phyloP scores from a whole-genome alignment of 345 rosid genomes.

The Abelmoschus esculentus region DNA sequence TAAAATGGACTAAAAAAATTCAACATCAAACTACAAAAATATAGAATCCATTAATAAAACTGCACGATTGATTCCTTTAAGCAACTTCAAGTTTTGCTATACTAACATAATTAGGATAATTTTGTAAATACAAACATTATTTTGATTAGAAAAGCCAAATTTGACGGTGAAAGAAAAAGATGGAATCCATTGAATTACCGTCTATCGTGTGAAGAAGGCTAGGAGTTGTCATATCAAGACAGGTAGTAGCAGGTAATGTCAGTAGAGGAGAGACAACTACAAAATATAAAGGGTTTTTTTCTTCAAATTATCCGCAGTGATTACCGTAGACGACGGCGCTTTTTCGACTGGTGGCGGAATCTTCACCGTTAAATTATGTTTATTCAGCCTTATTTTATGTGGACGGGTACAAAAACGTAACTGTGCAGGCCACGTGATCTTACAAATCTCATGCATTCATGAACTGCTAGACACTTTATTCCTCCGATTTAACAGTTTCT shows the following conservation, averaged over 20 bases:
- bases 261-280: neutral
- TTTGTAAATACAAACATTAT: too few relatives aligned
- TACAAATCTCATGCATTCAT: neutral
- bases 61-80: too few relatives aligned
- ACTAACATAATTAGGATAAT: too few relatives aligned
- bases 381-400: neutral
- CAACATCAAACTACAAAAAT: too few relatives aligned
- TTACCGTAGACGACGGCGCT: conserved; percentile 8
- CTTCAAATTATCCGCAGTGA: neutral
- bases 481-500: neutral
- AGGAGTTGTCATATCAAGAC: conserved; percentile 12
- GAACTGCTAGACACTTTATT: neutral
- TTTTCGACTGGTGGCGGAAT: neutral
- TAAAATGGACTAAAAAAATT: too few relatives aligned
- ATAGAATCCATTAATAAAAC: too few relatives aligned
- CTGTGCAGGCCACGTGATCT: conserved; percentile 10
- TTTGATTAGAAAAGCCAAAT: neutral
- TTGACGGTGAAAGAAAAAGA: too few relatives aligned
- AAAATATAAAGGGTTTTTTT: neutral
- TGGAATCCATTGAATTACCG: neutral
- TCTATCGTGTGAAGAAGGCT: neutral
- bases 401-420: neutral
- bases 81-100: too few relatives aligned
- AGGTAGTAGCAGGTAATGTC: too few relatives aligned
- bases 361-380: conserved; percentile 13